A percentile compares a stretch with the other conserved stretches of the same genome.
Conservation (phyloP, 208 protist species). For the Spongospora subterranea region DNA sequence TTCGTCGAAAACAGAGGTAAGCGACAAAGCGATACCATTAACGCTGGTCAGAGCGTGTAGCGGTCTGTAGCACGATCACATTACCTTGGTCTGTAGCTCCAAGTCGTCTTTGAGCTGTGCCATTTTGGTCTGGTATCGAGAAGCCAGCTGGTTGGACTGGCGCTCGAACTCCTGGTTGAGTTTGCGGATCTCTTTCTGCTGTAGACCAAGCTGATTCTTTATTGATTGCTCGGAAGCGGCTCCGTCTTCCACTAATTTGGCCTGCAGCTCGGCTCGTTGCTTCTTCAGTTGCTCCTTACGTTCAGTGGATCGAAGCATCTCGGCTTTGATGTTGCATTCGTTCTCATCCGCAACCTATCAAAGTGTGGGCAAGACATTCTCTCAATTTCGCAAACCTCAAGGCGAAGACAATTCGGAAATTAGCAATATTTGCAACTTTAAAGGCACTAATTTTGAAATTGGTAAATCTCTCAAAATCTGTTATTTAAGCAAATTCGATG, state of each 20-base stretch:
- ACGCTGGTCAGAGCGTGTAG: too few relatives aligned
- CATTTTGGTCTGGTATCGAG: slow-evolving; percentile 24
- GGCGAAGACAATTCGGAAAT: too few relatives aligned
- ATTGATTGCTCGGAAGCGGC: background rate
- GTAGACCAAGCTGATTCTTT: background rate
- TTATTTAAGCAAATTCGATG: too few relatives aligned
- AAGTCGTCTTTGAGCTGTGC: slow-evolving; percentile 37
- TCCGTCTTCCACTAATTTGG: background rate
- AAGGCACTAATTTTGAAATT: too few relatives aligned
- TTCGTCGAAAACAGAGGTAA: too few relatives aligned
- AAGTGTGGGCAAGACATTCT: background rate
- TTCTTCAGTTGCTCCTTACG: background rate
- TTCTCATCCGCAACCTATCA: slow-evolving; percentile 29
- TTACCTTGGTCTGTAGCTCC: slow-evolving; percentile 23
- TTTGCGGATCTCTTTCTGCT: slow-evolving; percentile 52
- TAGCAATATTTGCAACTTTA: too few relatives aligned
- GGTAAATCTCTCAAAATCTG: too few relatives aligned
- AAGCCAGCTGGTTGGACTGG: slow-evolving; percentile 39
- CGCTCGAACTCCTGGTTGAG: slow-evolving; percentile 52
- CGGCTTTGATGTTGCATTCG: background rate
- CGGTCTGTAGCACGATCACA: background rate
- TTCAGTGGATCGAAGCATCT: background rate
- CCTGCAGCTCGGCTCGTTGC: background rate
- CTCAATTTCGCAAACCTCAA: too few relatives aligned
- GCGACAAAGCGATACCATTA: too few relatives aligned